Evolutionary conservation across 495 filamentous ascomycete genomes (phyloP).

Genomic region (Xanthoparmelia taractica): DNA sequence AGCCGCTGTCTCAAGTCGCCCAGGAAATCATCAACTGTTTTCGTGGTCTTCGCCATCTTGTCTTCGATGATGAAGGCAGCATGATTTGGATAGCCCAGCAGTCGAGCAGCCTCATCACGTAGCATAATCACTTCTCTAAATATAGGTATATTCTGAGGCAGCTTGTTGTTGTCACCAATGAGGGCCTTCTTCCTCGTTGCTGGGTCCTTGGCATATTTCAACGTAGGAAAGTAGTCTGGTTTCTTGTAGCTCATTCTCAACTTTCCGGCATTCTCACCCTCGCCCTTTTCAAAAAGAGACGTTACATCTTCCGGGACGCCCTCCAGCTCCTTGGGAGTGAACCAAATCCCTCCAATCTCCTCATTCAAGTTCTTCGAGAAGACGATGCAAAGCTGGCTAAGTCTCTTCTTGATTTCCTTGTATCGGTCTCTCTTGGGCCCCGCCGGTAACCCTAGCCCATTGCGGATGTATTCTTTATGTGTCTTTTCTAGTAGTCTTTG

Average conservation of each 20-base stretch:
- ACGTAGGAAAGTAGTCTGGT: slow-evolving; percentile 57
- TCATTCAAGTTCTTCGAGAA: slow-evolving; percentile 67
- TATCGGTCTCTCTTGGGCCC: slow-evolving; percentile 56
- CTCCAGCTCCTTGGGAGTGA: slow-evolving; percentile 52
- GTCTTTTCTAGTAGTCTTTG: slow-evolving; percentile 59
- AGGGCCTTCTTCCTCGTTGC: slow-evolving; percentile 51
- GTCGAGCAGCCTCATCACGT: slow-evolving; percentile 84
- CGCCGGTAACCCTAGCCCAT: slow-evolving; percentile 54
- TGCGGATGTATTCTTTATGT: slow-evolving; percentile 57
- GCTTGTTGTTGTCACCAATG: slow-evolving; percentile 68
- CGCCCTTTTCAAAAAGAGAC: slow-evolving; percentile 60
- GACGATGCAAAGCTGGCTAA: slow-evolving; percentile 56
- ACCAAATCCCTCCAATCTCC: slow-evolving; percentile 61
- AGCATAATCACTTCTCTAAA: slow-evolving; percentile 83
- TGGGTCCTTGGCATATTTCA: slow-evolving; percentile 54
- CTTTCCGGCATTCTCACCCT: slow-evolving; percentile 59
- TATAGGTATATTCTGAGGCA: slow-evolving; percentile 74
- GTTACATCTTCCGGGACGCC: slow-evolving; percentile 58
- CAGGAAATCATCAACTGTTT: slow-evolving; percentile 79
- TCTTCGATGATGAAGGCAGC: slow-evolving; percentile 87
- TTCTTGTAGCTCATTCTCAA: slow-evolving; percentile 62
- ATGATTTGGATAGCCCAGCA: slow-evolving; percentile 88
- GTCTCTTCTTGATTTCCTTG: slow-evolving; percentile 65
- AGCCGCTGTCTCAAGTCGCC: slow-evolving; percentile 69
- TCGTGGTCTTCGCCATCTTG: slow-evolving; percentile 93